phyloP scores from a whole-genome alignment of 1,284 basidiomycete genomes.

The Tilletia caries region DNA sequence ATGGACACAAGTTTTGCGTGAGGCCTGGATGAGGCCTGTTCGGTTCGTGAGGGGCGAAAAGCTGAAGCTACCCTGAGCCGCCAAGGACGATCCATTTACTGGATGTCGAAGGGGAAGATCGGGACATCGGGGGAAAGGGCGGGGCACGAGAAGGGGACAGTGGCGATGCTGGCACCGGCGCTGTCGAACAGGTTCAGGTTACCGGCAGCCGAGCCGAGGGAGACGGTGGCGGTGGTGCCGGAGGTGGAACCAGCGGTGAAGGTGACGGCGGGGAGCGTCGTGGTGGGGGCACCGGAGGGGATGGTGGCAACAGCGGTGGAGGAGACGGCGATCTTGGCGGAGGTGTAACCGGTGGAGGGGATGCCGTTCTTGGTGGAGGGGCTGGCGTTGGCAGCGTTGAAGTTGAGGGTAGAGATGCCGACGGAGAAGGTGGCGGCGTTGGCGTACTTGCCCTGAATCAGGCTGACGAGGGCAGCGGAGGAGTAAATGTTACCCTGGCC shows the following conservation, averaged over 20 bases:
- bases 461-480: conserved; percentile 11
- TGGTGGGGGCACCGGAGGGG: conserved; percentile 13
- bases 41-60: too few relatives aligned
- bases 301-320: conserved; percentile 7
- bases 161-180: neutral
- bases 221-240: conserved; percentile 1
- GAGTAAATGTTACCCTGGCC: conserved; percentile 15
- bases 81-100: too few relatives aligned
- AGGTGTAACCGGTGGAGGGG: conserved; percentile 6
- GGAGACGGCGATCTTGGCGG: neutral
- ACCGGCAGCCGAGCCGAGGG: conserved; percentile 2
- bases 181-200: conserved; percentile 6
- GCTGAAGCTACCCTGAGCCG: too few relatives aligned
- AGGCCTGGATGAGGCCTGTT: too few relatives aligned
- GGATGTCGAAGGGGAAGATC: conserved; percentile 13
- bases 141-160: conserved; percentile 10
- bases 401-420: neutral
- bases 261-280: conserved; percentile 11
- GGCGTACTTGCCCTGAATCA: conserved; percentile 12
- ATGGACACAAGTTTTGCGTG: too few relatives aligned
- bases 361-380: conserved; percentile 6
- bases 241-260: conserved; percentile 11
- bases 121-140: conserved; percentile 7
- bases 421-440: conserved; percentile 4
- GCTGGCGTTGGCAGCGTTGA: neutral